A percentile compares a stretch with the other conserved stretches of the same genome.
These are phyloP conservation scores for Vigna trinervia DNA, from an alignment of 306 rosid species.

Conservation along the genomic window DNA sequence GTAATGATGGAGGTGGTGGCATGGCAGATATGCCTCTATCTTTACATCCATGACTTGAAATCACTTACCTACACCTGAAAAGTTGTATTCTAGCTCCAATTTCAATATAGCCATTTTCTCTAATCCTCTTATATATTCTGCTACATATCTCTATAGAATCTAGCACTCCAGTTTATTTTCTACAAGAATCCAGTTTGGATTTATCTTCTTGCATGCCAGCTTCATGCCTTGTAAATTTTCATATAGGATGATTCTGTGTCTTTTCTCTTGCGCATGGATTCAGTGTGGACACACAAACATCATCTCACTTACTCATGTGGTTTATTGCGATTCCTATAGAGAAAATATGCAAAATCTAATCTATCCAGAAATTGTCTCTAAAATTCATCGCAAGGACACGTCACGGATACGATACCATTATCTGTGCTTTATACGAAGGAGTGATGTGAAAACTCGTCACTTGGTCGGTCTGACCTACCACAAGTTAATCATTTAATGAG, in stretches of 20 bases:
- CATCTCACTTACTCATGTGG: neutral
- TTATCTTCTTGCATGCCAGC: slow-evolving; percentile 1
- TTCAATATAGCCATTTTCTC: neutral
- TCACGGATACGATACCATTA: neutral
- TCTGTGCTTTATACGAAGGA: neutral
- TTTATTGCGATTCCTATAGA: slow-evolving; percentile 34
- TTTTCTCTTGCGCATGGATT: slow-evolving; percentile 30
- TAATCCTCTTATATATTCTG: neutral
- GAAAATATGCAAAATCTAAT: slow-evolving; percentile 25
- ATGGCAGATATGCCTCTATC: slow-evolving; percentile 53
- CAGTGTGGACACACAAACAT: slow-evolving; percentile 23
- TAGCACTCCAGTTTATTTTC: slow-evolving; percentile 13
- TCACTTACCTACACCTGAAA: slow-evolving; percentile 52
- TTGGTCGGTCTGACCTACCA: too few relatives aligned
- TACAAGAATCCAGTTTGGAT: slow-evolving; percentile 1
- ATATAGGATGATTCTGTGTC: neutral
- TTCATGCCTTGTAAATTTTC: slow-evolving; percentile 5
- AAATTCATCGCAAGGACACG: slow-evolving; percentile 12
- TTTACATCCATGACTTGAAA: slow-evolving; percentile 56
- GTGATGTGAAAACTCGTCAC: too few relatives aligned
- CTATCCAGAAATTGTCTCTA: neutral
- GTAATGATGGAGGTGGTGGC: slow-evolving; percentile 50
- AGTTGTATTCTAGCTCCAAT: neutral
- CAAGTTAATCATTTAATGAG: too few relatives aligned
- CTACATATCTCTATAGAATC: slow-evolving; percentile 17